These are phyloP conservation scores for Morella rubra DNA, from an alignment of 306 rosid genomes.

Conservation along the genomic window DNA sequence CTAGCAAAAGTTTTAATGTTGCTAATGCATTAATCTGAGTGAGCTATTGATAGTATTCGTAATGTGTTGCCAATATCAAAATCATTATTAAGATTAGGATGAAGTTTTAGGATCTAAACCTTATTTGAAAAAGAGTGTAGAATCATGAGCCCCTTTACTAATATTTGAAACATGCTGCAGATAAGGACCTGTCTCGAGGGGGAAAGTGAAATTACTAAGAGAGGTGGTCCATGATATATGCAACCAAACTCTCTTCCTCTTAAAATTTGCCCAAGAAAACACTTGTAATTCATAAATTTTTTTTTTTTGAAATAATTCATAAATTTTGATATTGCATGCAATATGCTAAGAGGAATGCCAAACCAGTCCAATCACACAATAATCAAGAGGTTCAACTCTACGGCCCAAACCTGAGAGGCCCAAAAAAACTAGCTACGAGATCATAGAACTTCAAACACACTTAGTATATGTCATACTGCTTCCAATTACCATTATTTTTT, in stretches of 20 bases:
- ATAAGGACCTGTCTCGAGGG: constrained; percentile 39
- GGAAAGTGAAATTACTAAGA: constrained; percentile 45
- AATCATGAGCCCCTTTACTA: too few relatives aligned
- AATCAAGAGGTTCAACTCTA: constrained; percentile 29
- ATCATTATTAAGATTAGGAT: too few relatives aligned
- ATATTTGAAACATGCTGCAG: constrained; percentile 14
- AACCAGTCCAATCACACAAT: constrained; percentile 41
- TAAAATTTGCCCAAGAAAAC: background rate
- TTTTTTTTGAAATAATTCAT: background rate
- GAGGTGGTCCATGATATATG: constrained; percentile 66
- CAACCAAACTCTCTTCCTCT: background rate
- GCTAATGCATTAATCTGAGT: too few relatives aligned
- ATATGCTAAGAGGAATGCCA: constrained; percentile 43
- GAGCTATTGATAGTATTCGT: too few relatives aligned
- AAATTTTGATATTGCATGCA: constrained; percentile 14
- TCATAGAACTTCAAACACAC: too few relatives aligned
- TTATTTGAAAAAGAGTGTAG: too few relatives aligned
- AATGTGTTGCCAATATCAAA: too few relatives aligned
- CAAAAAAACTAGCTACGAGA: background rate
- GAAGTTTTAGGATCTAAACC: too few relatives aligned
- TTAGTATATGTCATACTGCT: too few relatives aligned
- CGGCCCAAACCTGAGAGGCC: constrained; percentile 1
- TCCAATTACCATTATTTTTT: too few relatives aligned
- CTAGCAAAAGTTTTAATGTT: too few relatives aligned
- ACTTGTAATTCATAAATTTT: background rate